A percentile compares a stretch with the other conserved stretches of the same genome.
Conservation (phyloP, 495 filamentous ascomycete species). For the Podospora pseudocomata region DNA sequence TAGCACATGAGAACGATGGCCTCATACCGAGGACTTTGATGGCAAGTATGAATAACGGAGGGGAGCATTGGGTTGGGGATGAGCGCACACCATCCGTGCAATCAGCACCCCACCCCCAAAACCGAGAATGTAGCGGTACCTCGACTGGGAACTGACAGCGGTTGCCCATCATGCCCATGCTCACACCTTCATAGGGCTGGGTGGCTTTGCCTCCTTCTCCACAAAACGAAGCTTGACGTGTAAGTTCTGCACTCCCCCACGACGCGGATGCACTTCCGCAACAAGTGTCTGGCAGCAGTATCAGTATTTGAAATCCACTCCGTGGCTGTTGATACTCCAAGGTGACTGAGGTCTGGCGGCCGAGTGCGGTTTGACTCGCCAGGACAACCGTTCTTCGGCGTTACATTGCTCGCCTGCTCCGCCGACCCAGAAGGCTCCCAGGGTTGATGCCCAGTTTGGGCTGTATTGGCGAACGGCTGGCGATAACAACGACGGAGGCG, state of each 20-base stretch:
- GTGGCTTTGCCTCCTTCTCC: constrained; percentile 12
- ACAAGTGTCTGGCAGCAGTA: neutral
- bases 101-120: neutral
- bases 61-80: neutral
- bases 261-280: neutral
- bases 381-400: neutral
- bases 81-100: neutral
- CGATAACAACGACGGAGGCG: neutral
- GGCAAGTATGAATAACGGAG: neutral
- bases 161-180: neutral
- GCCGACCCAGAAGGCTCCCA: neutral
- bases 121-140: constrained; percentile 1
- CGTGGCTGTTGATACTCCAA: neutral
- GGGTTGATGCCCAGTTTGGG: constrained; percentile 1
- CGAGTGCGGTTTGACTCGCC: constrained; percentile 1
- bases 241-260: constrained; percentile 3
- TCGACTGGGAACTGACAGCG: neutral
- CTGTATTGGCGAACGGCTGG: neutral
- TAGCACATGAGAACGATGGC: too few species aligned
- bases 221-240: constrained; percentile 9
- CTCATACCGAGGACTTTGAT: neutral
- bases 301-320: neutral
- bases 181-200: constrained; percentile 19
- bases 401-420: neutral
- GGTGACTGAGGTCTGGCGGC: neutral